Conservation (phyloP, 2,329 filamentous ascomycete species). For the Fusarium torreyae region DNA sequence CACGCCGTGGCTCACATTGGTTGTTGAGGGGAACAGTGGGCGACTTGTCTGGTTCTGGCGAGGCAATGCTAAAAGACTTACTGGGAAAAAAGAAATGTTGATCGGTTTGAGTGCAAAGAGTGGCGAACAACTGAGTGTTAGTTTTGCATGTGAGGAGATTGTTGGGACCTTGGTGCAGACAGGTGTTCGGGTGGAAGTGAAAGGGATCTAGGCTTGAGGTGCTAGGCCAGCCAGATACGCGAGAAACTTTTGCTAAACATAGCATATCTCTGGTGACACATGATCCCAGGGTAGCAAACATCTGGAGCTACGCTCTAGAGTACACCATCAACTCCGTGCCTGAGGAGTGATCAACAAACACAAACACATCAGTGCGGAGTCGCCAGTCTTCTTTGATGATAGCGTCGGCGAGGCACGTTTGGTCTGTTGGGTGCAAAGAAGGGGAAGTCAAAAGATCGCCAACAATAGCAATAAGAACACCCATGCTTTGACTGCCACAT, state of each 20-base stretch:
- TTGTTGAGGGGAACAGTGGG: constrained; percentile 72
- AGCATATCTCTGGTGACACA: neutral
- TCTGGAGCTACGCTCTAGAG: neutral
- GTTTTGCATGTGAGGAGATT: constrained; percentile 89
- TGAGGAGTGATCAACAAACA: neutral
- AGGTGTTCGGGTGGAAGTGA: constrained; percentile 37
- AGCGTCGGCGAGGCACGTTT: constrained; percentile 23
- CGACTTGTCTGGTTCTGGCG: constrained; percentile 77
- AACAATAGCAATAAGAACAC: neutral
- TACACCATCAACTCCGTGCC: neutral
- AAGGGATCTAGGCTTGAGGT: neutral
- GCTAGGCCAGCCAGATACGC: neutral
- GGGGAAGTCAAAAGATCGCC: neutral
- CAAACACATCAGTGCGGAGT: neutral
- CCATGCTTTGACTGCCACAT: constrained; percentile 11
- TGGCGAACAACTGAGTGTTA: constrained; percentile 72
- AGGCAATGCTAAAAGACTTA: constrained; percentile 75
- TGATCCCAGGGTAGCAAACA: neutral
- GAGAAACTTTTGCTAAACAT: constrained; percentile 12
- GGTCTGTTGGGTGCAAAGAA: neutral
- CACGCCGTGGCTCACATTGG: constrained; percentile 78
- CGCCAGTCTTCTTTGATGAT: neutral
- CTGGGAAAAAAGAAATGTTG: constrained; percentile 72
- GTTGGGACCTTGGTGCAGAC: constrained; percentile 69
- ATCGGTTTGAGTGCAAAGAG: constrained; percentile 66